phyloP scores from a whole-genome alignment of 2,329 filamentous ascomycete species.

The Hypoxylon sp. region DNA sequence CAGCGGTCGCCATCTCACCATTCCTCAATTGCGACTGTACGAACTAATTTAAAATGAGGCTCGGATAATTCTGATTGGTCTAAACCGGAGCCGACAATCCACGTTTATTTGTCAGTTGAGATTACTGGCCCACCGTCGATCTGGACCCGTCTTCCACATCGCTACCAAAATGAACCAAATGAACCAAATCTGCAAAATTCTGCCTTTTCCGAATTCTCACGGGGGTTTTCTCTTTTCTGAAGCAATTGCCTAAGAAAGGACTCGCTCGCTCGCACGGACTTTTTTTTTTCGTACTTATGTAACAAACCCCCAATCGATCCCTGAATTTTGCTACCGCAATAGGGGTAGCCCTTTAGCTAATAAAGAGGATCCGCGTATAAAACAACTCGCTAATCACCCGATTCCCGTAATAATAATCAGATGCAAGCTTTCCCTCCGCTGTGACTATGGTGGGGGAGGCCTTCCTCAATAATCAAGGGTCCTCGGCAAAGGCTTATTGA shows the following conservation, averaged over 20 bases:
- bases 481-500: slow-evolving; percentile 43
- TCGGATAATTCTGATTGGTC: slow-evolving; percentile 45
- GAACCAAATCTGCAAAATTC: slow-evolving; percentile 23
- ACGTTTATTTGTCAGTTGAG: slow-evolving; percentile 48
- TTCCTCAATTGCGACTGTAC: slow-evolving; percentile 36
- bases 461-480: slow-evolving; percentile 6
- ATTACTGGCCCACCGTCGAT: slow-evolving; percentile 47
- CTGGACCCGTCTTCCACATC: slow-evolving; percentile 29
- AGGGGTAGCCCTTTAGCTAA: slow-evolving; percentile 27
- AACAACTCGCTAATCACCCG: neutral
- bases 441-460: neutral
- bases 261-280: slow-evolving; percentile 22
- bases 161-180: slow-evolving; percentile 13
- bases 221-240: slow-evolving; percentile 9
- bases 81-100: slow-evolving; percentile 20
- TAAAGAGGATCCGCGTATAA: slow-evolving; percentile 29
- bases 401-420: slow-evolving; percentile 9
- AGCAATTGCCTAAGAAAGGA: slow-evolving; percentile 1
- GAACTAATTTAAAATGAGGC: slow-evolving; percentile 44
- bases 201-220: slow-evolving; percentile 19
- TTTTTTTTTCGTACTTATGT: slow-evolving; percentile 5
- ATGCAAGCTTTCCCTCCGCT: neutral
- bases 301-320: neutral
- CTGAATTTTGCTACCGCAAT: slow-evolving; percentile 8
- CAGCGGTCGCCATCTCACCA: slow-evolving; percentile 26